Evolutionary conservation across 176 grass and related monocot genomes (phyloP), one percentile per base, ranked within the genome.

Genomic region (Canna indica): DNA sequence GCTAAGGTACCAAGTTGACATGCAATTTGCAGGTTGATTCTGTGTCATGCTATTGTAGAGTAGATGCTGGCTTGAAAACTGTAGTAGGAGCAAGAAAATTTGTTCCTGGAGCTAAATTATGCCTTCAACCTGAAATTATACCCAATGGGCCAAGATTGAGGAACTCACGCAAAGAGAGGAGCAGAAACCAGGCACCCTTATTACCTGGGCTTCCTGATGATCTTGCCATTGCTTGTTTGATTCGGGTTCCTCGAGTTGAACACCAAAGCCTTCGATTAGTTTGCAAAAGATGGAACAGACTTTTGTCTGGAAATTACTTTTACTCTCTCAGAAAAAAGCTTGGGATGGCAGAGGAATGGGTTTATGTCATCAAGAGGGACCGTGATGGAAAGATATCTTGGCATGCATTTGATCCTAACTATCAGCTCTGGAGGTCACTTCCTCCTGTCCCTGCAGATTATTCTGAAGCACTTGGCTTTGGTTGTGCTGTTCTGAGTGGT

Each of bases 141-240:
- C 91, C 88, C n/a, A 91, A 70, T 70, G 81, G 87, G 30, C 81
- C 82, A 60, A 88, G 87, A 42, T 73, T 83, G 33, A 88, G 79
- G 80, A 88, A 53, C 69, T 88, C 88, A 54, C 82, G 88, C 52
- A 88, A 80, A 73, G 91, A 96, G 66, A 83, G 85, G 48, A 77
- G 56, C 20, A 79, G 81, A 71, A 78, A 81, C 65, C 91, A 91
- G 58, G 77, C 88, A 25, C 91, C 91, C 73, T 78, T 96, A 47
- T 75, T 96, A n/a, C 88, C 91, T 86, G 88, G 91, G 58, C 85
- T 96, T 65, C 91, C 91, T 67, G 91, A 96, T 78, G 91, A 96
- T 80, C 76, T 96, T 64, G 91, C 91, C 57, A 88, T 96, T 82
- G 80, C 85, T 68, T 96, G 91, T 76, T 64, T 96, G 54, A 86